Percentiles rank a stretch among this genome's conserved stretches.
Conservation (phyloP, 106 monocot species). For the Acorus calamus region DNA sequence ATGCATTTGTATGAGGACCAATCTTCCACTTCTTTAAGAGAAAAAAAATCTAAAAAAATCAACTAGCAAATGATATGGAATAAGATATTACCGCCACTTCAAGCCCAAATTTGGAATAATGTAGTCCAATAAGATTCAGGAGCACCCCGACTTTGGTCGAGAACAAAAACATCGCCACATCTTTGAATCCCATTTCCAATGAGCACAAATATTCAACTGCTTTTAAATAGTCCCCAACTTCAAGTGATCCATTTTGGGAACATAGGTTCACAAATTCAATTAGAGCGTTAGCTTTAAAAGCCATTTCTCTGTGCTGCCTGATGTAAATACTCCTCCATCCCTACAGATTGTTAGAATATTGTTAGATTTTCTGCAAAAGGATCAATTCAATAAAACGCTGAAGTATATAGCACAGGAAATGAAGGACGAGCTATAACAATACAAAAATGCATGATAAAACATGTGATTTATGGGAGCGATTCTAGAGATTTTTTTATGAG, state of each 20-base stretch:
- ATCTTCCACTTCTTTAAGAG: too few species aligned
- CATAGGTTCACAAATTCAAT: conserved; percentile 35
- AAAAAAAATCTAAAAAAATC: not conserved
- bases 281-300: conserved; percentile 21
- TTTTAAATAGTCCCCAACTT: conserved; percentile 63
- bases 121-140: conserved; percentile 63
- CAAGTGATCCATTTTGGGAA: conserved; percentile 55
- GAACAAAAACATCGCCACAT: conserved; percentile 54
- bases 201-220: conserved; percentile 35
- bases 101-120: conserved; percentile 44
- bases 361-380: too few species aligned
- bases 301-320: conserved; percentile 31
- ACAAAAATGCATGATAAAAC: too few species aligned
- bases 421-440: too few species aligned
- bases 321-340: conserved; percentile 62
- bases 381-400: too few species aligned
- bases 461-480: too few species aligned
- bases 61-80: not conserved
- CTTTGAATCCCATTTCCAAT: conserved; percentile 44
- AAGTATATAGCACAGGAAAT: too few species aligned
- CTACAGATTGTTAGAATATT: conserved; percentile 11
- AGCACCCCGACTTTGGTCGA: conserved; percentile 33
- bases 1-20: too few species aligned
- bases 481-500: too few species aligned
- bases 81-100: conserved; percentile 34